A percentile compares a stretch with the other conserved stretches of the same genome.
These are phyloP conservation scores for Phyllosticta citrichinensis DNA, from an alignment of 2,329 filamentous ascomycete genomes.

Conservation along the genomic window DNA sequence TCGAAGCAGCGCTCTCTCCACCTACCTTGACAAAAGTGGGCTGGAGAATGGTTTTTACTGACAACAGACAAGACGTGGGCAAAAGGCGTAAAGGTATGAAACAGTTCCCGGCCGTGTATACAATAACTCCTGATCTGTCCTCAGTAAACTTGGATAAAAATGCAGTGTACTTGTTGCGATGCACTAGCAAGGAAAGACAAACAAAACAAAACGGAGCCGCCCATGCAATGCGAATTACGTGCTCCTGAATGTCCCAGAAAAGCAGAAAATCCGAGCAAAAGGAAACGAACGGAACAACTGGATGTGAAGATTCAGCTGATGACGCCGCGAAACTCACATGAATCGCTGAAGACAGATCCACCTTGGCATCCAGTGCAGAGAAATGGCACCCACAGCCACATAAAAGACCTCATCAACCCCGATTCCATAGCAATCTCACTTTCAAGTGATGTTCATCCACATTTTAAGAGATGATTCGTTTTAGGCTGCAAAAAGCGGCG, in stretches of 20 bases:
- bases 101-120: not conserved
- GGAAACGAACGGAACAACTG: not conserved
- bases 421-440: not conserved
- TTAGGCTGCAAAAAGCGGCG: not conserved
- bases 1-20: not conserved
- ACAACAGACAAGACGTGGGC: not conserved
- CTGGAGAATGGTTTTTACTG: not conserved
- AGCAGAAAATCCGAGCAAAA: not conserved
- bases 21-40: not conserved
- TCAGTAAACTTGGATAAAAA: not conserved
- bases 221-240: constrained; percentile 7
- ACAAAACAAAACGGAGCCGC: not conserved
- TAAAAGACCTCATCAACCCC: not conserved
- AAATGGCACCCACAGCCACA: not conserved
- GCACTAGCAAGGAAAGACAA: not conserved
- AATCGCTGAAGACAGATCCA: not conserved
- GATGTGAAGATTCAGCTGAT: not conserved
- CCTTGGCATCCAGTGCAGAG: not conserved
- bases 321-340: not conserved
- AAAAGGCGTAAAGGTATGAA: not conserved
- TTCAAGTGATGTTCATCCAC: not conserved
- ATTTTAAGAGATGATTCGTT: not conserved
- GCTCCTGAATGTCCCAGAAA: not conserved
- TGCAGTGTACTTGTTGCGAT: not conserved
- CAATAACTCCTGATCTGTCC: not conserved